Evolutionary conservation across 2,329 filamentous ascomycete genomes (phyloP).

Genomic region (Thelonectria blattea): DNA sequence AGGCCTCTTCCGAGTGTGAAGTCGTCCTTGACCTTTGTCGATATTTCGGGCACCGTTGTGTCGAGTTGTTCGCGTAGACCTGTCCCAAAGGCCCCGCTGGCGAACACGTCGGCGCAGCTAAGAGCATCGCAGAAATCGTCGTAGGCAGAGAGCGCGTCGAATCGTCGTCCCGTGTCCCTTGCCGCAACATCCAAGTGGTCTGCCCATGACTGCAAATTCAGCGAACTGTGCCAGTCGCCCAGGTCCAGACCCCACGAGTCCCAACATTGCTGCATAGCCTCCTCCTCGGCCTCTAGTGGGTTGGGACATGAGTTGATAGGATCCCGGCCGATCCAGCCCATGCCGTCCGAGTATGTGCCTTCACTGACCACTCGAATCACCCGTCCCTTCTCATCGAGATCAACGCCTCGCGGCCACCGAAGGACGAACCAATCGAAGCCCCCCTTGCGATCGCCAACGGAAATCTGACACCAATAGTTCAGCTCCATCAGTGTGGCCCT

Average conservation of each 20-base stretch:
- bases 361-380: conserved; percentile 80
- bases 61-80: conserved; percentile 62
- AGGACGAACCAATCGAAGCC: conserved; percentile 90
- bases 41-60: conserved; percentile 64
- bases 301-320: conserved; percentile 46
- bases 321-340: conserved; percentile 78
- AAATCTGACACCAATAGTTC: conserved; percentile 97
- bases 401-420: conserved; percentile 74
- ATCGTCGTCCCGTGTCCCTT: conserved; percentile 32
- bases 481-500: conserved; percentile 83
- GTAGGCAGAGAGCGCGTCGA: conserved; percentile 54
- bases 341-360: conserved; percentile 76
- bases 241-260: conserved; percentile 71
- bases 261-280: conserved; percentile 69
- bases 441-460: conserved; percentile 84
- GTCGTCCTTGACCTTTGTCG: conserved; percentile 55
- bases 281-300: conserved; percentile 59
- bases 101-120: conserved; percentile 70
- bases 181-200: conserved; percentile 28
- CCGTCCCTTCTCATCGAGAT: conserved; percentile 70
- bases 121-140: conserved; percentile 63
- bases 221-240: conserved; percentile 59
- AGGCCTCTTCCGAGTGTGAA: conserved; percentile 55
- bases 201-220: conserved; percentile 49
- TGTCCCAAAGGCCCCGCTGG: conserved; percentile 53